phyloP scores from a whole-genome alignment of 2,329 filamentous ascomycete species.

The Cordyceps pruinosa region DNA sequence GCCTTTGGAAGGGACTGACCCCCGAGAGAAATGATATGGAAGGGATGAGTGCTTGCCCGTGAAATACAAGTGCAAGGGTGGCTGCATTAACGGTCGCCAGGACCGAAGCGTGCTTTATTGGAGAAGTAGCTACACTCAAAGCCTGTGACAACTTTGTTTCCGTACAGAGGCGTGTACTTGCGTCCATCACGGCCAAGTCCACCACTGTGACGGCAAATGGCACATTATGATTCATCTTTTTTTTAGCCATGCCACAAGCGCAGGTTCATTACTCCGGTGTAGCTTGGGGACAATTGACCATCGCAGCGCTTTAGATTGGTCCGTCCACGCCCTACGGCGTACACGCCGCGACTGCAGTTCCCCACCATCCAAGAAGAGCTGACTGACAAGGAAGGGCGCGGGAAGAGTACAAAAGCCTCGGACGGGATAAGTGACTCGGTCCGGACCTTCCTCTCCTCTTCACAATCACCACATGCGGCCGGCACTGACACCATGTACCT shows the following conservation, averaged over 20 bases:
- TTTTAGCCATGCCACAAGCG: not conserved
- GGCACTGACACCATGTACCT: slow-evolving; percentile 6
- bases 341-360: not conserved
- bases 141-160: too few relatives aligned
- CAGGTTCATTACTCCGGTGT: not conserved
- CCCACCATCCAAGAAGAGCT: not conserved
- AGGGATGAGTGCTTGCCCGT: too few relatives aligned
- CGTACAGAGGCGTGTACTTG: too few relatives aligned
- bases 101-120: too few relatives aligned
- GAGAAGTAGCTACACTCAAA: too few relatives aligned
- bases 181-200: too few relatives aligned
- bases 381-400: not conserved
- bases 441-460: not conserved
- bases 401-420: not conserved
- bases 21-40: too few relatives aligned
- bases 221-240: slow-evolving; percentile 1
- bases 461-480: too few relatives aligned
- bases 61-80: too few relatives aligned
- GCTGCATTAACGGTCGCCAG: too few relatives aligned
- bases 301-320: slow-evolving; percentile 1
- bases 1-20: too few relatives aligned
- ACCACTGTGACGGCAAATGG: not conserved
- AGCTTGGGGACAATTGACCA: slow-evolving; percentile 9
- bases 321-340: slow-evolving; percentile 5
- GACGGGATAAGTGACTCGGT: not conserved